Evolutionary conservation across 495 filamentous ascomycete genomes (phyloP), one percentile per base, ranked within the genome.

Genomic region (Hypoxylon crocopeplum): DNA sequence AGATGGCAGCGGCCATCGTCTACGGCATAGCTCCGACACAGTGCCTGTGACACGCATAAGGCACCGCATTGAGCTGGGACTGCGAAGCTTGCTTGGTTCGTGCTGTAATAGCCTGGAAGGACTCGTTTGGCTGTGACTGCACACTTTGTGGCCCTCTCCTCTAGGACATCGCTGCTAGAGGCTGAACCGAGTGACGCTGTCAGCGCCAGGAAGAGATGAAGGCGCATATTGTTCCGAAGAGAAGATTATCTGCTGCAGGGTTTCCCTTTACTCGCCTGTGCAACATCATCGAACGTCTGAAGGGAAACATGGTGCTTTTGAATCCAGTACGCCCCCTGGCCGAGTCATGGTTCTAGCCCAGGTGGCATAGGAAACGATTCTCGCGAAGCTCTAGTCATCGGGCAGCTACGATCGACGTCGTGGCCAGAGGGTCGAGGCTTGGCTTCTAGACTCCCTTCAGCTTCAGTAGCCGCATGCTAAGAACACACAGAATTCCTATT

Each of bases 11-110:
- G 8, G 36, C 48, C 48, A 13, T 52, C 10, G 21, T 52, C 48
- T 20, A 52, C 48, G 17, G 48, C 48, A 19, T 52, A 52, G 25
- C 48, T 52, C 48, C 33, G 36, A 8, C 48, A 52, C 21, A 41
- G 25, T 20, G n/a, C 7, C 37, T 52, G 34, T 32, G 48, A 52
- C 20, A 24, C 27, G 25, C 48, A 52, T 16, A 52, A 33, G 22
- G 48, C 48, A 41, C 48, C 48, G 15, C 48, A 52, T 52, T 52
- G 48, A 21, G 21, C 48, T 22, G 48, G 48, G 7, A 52, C 48
- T 21, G 36, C 19, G 27, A 41, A 52, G 48, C 48, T 52, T 41
- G 48, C 36, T 32, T 52, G 48, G 4, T 29, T 7, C 21, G 48
- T 52, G 25, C 10, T 22, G 36, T 20, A 52, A 22, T 52, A 52